Evolutionary conservation across 345 rosid genomes (phyloP), one percentile per base, ranked within the genome.

Genomic region (Pseudoturritis turrita): DNA sequence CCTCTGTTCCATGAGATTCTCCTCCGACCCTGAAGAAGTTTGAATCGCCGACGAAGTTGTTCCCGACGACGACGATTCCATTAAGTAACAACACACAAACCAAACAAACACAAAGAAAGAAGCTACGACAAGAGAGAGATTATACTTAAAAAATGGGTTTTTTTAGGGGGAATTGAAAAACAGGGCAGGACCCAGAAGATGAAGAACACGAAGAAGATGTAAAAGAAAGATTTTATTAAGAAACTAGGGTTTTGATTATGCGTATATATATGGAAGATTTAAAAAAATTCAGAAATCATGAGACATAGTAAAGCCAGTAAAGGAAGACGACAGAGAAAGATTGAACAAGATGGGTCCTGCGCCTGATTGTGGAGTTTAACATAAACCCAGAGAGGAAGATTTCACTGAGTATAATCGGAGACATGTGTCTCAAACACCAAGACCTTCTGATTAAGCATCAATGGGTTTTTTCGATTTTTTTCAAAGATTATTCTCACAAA

Each of bases 241-340:
- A 54, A 46, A 28, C 28, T 53, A 58, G 53, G 57, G 55, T 45
- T 74, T 55, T 64, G 51, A 15, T 21, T 11, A 22, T n/a, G 43
- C 11, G 50, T 41, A 6, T 74, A 6, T 52, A 26, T 67, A 43
- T 3, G 68, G 59, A 56, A 17, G 36, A 59, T 3, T 14, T 57
- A 44, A 25, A 1, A 21, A 17, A 0, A 5, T 33, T 51, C 17
- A 35, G 73, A 63, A 78, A 81, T 82, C 81, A 95, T 84, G 99
- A 95, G 78, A 95, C 99, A 62, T 95, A 95, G 81, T 95, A 95
- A 62, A 95, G 72, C 92, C 93, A 95, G 89, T 95, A 95, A 74
- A 95, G 99, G 83, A 95, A 95, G 76, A 88, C 99, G 68, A 95
- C 99, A 62, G 99, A 95, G 89, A 95, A 92, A 25, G 99, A 95